Percentiles rank a stretch among this genome's conserved stretches.
Conservation (phyloP, 305 asterid species). For the Fraxinus platypoda region DNA sequence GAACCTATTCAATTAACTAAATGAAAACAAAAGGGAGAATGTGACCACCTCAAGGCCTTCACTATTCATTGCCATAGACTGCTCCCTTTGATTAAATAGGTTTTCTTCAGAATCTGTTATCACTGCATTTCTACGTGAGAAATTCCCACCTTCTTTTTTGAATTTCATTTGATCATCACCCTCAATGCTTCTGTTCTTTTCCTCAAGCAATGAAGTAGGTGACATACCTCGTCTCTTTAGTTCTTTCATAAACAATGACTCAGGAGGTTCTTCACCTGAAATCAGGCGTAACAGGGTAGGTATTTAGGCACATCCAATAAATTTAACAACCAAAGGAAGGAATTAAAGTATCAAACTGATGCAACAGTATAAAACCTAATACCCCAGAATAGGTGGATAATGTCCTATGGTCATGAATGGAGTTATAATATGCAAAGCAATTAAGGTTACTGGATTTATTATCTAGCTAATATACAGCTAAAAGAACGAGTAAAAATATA, state of each 20-base stretch:
- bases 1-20: slow-evolving; percentile 1
- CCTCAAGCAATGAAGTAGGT: slow-evolving; percentile 93
- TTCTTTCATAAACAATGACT: slow-evolving; percentile 92
- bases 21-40: slow-evolving; percentile 1
- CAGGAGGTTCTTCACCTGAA: slow-evolving; percentile 93
- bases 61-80: slow-evolving; percentile 86
- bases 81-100: slow-evolving; percentile 66
- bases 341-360: neutral
- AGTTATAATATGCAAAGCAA: too few relatives aligned
- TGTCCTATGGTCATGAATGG: neutral
- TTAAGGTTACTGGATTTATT: too few relatives aligned
- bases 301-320: neutral
- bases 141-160: slow-evolving; percentile 82
- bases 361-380: neutral
- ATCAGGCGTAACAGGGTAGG: slow-evolving; percentile 1
- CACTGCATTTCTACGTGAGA: slow-evolving; percentile 56
- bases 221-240: slow-evolving; percentile 84
- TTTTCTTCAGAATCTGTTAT: slow-evolving; percentile 49
- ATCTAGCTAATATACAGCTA: too few relatives aligned
- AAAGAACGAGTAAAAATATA: too few relatives aligned
- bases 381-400: neutral
- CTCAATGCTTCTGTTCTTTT: slow-evolving; percentile 48
- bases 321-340: slow-evolving; percentile 6
- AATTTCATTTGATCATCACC: slow-evolving; percentile 48
- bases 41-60: slow-evolving; percentile 91